These are phyloP conservation scores for Termitomyces sp. DNA, from an alignment of 768 basidiomycete genomes.

Conservation along the genomic window DNA sequence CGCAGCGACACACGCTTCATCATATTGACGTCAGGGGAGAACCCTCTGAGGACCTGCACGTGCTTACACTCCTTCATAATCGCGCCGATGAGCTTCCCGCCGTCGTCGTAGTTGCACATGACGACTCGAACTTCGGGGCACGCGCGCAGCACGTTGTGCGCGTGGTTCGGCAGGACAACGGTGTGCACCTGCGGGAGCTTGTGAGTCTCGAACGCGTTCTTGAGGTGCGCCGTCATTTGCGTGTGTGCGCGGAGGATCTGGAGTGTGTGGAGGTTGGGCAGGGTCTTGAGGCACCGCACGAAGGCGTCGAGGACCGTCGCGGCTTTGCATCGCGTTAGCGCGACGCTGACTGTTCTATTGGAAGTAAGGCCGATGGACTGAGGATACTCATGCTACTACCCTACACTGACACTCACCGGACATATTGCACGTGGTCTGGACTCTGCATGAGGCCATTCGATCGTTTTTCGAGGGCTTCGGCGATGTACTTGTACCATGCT, in stretches of 20 bases:
- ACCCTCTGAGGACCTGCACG: conserved; percentile 21
- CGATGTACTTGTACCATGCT: conserved; percentile 20
- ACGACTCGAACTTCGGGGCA: conserved; percentile 23
- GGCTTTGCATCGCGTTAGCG: conserved; percentile 21
- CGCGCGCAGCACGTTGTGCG: conserved; percentile 24
- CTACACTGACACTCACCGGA: conserved; percentile 19
- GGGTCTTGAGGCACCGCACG: conserved; percentile 18
- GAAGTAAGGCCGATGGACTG: too few relatives aligned
- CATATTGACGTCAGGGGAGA: conserved; percentile 12
- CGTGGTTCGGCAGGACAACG: conserved; percentile 18
- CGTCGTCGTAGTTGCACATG: conserved; percentile 17
- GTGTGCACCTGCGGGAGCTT: conserved; percentile 19
- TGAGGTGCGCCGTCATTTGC: conserved; percentile 24
- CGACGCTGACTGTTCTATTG: conserved; percentile 19
- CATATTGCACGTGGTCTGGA: conserved; percentile 16
- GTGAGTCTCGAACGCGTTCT: conserved; percentile 19
- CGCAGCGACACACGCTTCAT: conserved; percentile 19
- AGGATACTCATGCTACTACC: too few relatives aligned
- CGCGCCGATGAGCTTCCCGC: conserved; percentile 21
- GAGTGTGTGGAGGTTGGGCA: conserved; percentile 26
- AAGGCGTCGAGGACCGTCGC: conserved; percentile 19
- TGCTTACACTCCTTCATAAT: conserved; percentile 22
- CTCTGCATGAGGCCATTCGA: conserved; percentile 18
- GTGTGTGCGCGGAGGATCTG: conserved; percentile 24
- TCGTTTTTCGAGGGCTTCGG: conserved; percentile 18